phyloP scores from a whole-genome alignment of 2,329 filamentous ascomycete genomes.

The Neospermospora avenae region DNA sequence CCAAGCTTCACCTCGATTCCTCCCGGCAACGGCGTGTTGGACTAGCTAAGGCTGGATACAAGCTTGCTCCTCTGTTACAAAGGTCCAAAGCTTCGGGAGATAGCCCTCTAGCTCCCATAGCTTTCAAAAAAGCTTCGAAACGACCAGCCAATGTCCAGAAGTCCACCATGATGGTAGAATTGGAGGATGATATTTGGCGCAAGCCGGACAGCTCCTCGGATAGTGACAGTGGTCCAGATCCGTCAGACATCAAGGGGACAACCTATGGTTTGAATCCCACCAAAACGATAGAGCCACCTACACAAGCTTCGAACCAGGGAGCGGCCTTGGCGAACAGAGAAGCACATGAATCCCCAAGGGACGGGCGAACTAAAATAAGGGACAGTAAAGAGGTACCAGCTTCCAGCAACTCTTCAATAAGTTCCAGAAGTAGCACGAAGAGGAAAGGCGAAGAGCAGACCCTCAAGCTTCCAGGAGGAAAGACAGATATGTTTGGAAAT shows the following conservation, averaged over 20 bases:
- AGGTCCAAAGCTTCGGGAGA: constrained; percentile 2
- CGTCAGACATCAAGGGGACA: constrained; percentile 1
- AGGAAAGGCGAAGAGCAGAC: constrained; percentile 20
- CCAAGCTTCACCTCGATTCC: constrained; percentile 1
- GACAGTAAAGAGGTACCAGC: neutral
- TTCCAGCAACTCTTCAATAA: constrained; percentile 3
- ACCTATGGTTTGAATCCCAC: neutral
- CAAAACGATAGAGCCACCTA: neutral
- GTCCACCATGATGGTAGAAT: neutral
- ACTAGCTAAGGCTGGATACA: constrained; percentile 4
- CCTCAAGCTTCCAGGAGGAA: constrained; percentile 14
- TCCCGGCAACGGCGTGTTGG: constrained; percentile 12
- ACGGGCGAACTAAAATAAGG: neutral
- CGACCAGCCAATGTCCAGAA: neutral
- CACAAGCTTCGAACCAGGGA: neutral
- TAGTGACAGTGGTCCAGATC: constrained; percentile 1
- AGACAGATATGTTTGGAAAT: constrained; percentile 20
- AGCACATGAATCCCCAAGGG: neutral
- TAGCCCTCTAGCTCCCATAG: constrained; percentile 5
- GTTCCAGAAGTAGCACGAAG: constrained; percentile 16
- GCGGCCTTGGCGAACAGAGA: neutral
- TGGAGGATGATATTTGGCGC: constrained; percentile 15
- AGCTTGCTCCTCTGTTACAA: constrained; percentile 1
- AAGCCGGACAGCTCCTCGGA: constrained; percentile 9
- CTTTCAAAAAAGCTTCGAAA: constrained; percentile 5